Conservation (phyloP, 345 rosid species). For the Melaleuca quinquenervia region DNA sequence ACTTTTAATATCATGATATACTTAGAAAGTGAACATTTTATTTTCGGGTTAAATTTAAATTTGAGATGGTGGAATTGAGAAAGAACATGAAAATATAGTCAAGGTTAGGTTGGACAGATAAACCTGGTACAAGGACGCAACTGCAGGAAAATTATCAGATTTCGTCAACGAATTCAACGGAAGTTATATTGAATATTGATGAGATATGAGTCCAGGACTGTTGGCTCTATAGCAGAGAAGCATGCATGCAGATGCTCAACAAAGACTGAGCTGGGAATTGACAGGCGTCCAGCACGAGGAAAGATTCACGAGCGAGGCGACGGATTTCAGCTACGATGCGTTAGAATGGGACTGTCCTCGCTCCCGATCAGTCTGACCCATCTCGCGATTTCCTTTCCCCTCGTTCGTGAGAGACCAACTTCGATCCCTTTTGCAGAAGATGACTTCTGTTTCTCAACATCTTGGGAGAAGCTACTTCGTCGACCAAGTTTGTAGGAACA, state of each 20-base stretch:
- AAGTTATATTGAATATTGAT: background rate
- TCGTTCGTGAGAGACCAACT: background rate
- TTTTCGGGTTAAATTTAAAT: background rate
- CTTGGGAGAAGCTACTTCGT: background rate
- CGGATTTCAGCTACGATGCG: too few relatives aligned
- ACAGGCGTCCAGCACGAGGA: too few relatives aligned
- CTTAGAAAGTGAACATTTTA: too few relatives aligned
- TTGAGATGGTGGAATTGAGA: background rate
- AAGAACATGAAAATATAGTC: background rate
- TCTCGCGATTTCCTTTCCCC: too few relatives aligned
- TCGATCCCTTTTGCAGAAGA: background rate
- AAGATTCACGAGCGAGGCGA: too few relatives aligned
- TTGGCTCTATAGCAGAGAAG: background rate
- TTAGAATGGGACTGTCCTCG: too few relatives aligned
- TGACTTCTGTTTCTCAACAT: background rate
- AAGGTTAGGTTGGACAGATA: background rate
- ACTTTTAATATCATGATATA: too few relatives aligned
- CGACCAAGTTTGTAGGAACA: background rate
- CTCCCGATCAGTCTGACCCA: too few relatives aligned
- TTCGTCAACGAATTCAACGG: background rate
- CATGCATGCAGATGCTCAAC: background rate
- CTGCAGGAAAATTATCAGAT: background rate
- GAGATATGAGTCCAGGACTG: background rate
- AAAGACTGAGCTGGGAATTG: background rate
- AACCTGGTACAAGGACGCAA: fast-evolving